Evolutionary conservation across 2,329 filamentous ascomycete species (phyloP), one percentile per base, ranked within the genome.

Genomic region (Fusarium pseudonygamai): DNA sequence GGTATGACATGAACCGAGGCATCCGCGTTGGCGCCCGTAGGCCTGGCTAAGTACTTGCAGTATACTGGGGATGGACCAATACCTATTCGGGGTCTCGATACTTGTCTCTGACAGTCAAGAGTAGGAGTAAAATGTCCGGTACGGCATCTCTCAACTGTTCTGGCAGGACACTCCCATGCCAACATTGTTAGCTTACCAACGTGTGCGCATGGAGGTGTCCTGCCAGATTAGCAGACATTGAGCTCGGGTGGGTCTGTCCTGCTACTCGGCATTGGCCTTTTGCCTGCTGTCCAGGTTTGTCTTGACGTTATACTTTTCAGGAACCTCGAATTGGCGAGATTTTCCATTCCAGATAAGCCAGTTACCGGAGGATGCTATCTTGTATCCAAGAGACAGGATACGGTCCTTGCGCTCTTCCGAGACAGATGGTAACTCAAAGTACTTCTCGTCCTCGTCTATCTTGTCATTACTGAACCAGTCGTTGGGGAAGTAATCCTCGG

Each of bases 381-480:
- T 83, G 50, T 85, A 83, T 0, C 86, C 90, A 0, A 92, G 79
- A 83, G 88, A 91, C 0, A 93, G 77, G 1, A 91, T 87, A 1
- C 91, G 84, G 59, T 90, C 88, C 39, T 85, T 86, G 11, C 91
- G 84, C n/a, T 87, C 83, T 22, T 86, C 85, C 0, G 84, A 84
- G 78, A 91, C 91, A 0, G 88, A 91, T 0, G 89, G 82, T 0
- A 88, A 80, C 75, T 93, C 91, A 50, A 93, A 87, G 22, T 87
- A 87, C 46, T 90, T 87, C 68, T 93, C 91, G 16, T 92, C 90
- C n/a, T 93, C 91, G 32, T 93, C 91, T 10, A 90, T 85, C 65
- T 87, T 86, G 3, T 87, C 85, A 14, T 85, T 84, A 0, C 78
- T 73, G 75, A 93, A 93, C 88, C 89, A 93, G 2, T 84, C 82